phyloP scores from a whole-genome alignment of 106 monocot genomes.

The Hemerocallis citrina region DNA sequence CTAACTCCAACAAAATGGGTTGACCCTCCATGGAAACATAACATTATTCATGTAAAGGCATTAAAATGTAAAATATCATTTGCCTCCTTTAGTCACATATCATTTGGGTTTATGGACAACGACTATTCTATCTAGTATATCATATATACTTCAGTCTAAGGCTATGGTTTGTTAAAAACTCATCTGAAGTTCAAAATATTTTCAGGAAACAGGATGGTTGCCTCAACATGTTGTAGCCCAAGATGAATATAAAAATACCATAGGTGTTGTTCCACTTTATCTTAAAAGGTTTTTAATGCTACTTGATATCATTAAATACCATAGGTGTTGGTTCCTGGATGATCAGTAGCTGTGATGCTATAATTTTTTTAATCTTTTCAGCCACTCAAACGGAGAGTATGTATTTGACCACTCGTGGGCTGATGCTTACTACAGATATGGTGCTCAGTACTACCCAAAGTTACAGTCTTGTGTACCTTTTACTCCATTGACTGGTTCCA shows the following conservation, averaged over 20 bases:
- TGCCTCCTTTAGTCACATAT: too few relatives aligned
- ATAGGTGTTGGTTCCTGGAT: too few relatives aligned
- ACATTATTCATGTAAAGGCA: too few relatives aligned
- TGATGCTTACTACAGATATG: conserved; percentile 92
- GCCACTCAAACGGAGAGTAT: conserved; percentile 96
- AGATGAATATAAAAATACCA: conserved; percentile 68
- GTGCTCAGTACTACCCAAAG: conserved; percentile 84
- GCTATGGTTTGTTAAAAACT: conserved; percentile 5
- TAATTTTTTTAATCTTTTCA: conserved; percentile 25
- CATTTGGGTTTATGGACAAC: too few relatives aligned
- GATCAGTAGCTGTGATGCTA: conserved; percentile 11
- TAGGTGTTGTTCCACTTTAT: conserved; percentile 99
- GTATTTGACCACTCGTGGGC: conserved; percentile 99
- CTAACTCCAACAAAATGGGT: too few relatives aligned
- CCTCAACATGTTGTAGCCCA: conserved; percentile 90
- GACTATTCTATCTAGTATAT: conserved; percentile 1
- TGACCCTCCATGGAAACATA: too few relatives aligned
- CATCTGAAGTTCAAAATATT: conserved; percentile 20
- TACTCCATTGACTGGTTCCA: conserved; percentile 90
- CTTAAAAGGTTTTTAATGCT: conserved; percentile 85
- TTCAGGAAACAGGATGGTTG: conserved; percentile 98
- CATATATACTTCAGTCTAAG: background rate
- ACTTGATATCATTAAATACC: background rate
- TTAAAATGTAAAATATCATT: too few relatives aligned
- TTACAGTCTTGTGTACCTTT: conserved; percentile 94